These are phyloP conservation scores for Diospyros kaki DNA, from an alignment of 148 eudicot species.

Conservation along the genomic window DNA sequence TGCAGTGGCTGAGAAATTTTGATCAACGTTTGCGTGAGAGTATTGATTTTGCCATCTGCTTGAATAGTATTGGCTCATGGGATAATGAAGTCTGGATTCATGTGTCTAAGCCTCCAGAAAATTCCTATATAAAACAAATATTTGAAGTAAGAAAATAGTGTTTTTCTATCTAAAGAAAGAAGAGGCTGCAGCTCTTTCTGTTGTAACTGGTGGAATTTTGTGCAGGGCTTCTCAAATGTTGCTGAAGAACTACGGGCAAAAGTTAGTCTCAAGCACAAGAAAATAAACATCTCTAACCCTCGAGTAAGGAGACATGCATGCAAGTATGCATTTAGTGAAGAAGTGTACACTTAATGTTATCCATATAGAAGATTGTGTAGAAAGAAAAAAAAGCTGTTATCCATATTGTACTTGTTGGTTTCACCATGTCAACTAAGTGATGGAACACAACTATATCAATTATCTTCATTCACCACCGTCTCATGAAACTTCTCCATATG, in stretches of 20 bases:
- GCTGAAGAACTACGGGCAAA: constrained; percentile 72
- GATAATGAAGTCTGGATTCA: constrained; percentile 79
- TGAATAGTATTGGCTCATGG: constrained; percentile 79
- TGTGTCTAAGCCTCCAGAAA: constrained; percentile 99
- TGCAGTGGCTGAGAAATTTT: constrained; percentile 95
- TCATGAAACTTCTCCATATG: too few relatives aligned
- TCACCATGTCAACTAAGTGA: too few relatives aligned
- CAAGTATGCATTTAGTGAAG: background rate
- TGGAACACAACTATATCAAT: too few relatives aligned
- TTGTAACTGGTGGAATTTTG: constrained; percentile 14
- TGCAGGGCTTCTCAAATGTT: constrained; percentile 78
- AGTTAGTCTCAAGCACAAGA: constrained; percentile 96
- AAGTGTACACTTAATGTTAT: background rate
- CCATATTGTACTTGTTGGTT: too few relatives aligned
- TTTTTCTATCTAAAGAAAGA: constrained; percentile 1
- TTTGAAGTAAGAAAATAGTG: constrained; percentile 45
- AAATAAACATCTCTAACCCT: constrained; percentile 89
- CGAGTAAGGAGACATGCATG: constrained; percentile 57
- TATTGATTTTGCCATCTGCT: constrained; percentile 93
- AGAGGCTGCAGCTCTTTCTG: constrained; percentile 14
- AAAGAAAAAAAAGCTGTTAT: too few relatives aligned
- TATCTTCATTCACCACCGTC: too few relatives aligned
- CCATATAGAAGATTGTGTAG: background rate
- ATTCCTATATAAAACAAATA: constrained; percentile 83
- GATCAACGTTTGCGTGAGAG: constrained; percentile 94